phyloP scores from a whole-genome alignment of 805 yeast species.

The Teunomyces stri region DNA sequence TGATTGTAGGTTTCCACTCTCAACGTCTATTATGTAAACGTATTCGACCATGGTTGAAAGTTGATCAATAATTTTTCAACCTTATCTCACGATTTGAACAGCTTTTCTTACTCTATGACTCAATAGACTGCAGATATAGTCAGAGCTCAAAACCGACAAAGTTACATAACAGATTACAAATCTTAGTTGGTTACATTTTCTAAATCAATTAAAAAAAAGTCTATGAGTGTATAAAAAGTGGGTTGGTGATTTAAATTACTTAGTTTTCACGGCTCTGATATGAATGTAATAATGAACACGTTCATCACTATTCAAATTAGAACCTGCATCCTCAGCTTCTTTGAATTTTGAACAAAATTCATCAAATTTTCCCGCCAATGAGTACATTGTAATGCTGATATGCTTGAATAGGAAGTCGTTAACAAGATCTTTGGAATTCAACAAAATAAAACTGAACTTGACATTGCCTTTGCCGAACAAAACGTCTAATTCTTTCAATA shows the following conservation, averaged over 20 bases:
- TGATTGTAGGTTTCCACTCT: conserved; percentile 91
- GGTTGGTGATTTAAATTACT: neutral
- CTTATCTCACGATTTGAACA: neutral
- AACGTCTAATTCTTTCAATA: conserved; percentile 19
- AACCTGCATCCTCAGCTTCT: conserved; percentile 11
- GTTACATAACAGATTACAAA: too few species aligned
- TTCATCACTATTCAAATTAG: conserved; percentile 8
- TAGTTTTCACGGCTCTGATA: conserved; percentile 17
- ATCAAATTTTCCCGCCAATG: conserved; percentile 31
- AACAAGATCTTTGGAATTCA: conserved; percentile 30
- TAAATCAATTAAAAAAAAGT: too few species aligned
- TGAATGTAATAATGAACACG: conserved; percentile 22
- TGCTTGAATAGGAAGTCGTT: conserved; percentile 29
- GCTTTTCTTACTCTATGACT: conserved; percentile 1
- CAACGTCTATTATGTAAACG: conserved; percentile 83
- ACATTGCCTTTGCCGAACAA: conserved; percentile 36
- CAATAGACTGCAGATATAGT: neutral
- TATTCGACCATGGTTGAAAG: conserved; percentile 17
- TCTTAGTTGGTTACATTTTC: too few species aligned
- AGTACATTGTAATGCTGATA: conserved; percentile 28
- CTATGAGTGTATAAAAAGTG: neutral
- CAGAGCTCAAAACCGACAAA: neutral
- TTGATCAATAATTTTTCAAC: neutral
- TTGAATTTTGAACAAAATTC: conserved; percentile 21
- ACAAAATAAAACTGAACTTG: conserved; percentile 26